phyloP scores from a whole-genome alignment of 2,329 filamentous ascomycete species.

The Hypoxylon sp. region DNA sequence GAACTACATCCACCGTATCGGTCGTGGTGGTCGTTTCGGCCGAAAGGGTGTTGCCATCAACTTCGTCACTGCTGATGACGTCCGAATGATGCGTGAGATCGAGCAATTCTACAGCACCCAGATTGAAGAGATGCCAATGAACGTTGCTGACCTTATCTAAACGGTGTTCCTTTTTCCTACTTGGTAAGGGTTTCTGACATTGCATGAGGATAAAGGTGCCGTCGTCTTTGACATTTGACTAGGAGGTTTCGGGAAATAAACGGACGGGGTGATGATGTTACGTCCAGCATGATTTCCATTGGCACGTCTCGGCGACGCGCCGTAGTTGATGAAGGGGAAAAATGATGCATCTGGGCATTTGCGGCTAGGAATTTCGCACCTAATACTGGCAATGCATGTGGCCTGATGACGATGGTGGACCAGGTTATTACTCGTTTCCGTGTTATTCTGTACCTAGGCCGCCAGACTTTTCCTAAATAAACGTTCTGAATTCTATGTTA shows the following conservation, averaged over 20 bases:
- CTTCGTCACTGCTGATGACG: slow-evolving; percentile 99
- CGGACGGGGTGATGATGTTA: slow-evolving; percentile 46
- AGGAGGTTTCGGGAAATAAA: slow-evolving; percentile 49
- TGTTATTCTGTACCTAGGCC: slow-evolving; percentile 53
- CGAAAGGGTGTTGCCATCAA: slow-evolving; percentile 99
- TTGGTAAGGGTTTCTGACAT: slow-evolving; percentile 44
- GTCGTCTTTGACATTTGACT: slow-evolving; percentile 45
- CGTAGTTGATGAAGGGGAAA: slow-evolving; percentile 42
- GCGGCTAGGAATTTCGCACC: slow-evolving; percentile 52
- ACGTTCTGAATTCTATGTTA: slow-evolving; percentile 40
- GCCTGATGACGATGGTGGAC: slow-evolving; percentile 48
- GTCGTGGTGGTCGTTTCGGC: slow-evolving; percentile 99
- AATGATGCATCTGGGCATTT: slow-evolving; percentile 53
- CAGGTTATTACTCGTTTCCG: slow-evolving; percentile 48
- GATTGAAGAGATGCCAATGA: slow-evolving; percentile 99
- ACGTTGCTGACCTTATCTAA: slow-evolving; percentile 82
- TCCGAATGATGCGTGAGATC: slow-evolving; percentile 99
- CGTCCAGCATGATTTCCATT: slow-evolving; percentile 40
- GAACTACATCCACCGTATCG: slow-evolving; percentile 99
- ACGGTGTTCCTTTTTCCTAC: slow-evolving; percentile 31
- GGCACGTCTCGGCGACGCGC: slow-evolving; percentile 41
- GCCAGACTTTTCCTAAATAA: slow-evolving; percentile 51
- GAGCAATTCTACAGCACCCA: slow-evolving; percentile 99
- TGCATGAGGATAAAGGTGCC: slow-evolving; percentile 46
- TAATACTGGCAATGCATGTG: slow-evolving; percentile 50